Evolutionary conservation across 1,284 basidiomycete species (phyloP), one percentile per base, ranked within the genome.

Genomic region (Cutaneotrichosporon cutaneum): DNA sequence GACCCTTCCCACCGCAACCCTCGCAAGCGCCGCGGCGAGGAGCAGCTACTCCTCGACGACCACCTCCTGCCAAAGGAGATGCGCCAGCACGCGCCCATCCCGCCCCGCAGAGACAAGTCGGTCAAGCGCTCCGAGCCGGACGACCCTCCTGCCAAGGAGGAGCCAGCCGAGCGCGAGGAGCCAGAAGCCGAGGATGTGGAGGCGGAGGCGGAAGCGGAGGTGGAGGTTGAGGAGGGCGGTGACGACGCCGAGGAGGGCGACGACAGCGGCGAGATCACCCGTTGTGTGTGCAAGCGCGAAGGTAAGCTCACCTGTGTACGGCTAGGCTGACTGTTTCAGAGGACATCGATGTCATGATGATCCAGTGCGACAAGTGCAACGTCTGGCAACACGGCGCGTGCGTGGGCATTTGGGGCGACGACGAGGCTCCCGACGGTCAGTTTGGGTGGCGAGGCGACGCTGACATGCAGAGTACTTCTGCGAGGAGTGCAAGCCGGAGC

Each of bases 381-480:
- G 92, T 92, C 65, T 99, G 95, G 95, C 95, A 99, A 80, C 95
- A 99, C 78, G 94, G 94, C 21, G 85, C 89, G 33, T 99, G 95
- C 81, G 94, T 99, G 87, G 95, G 95, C 54, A 92, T 92, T 77
- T 86, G 88, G 75, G 87, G 86, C 47, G 90, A 94, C 76, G 89
- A 90, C 64, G 88, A 88, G 71, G 85, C 90, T 33, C 88, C 88
- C 60, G 85, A 90, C 70, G 87, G 87, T 74, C 84, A 87, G 80
- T 91, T 13, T 4, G 24, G 8, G 4, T 24, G 2, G 22, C 27
- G 22, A n/a, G 51, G 32, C 24, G 22, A 21, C 16, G 51, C 63
- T 65, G 60, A 65, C 60, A 18, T 6, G 21, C 61, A 81, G 80
- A 81, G 63, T 85, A 99, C 81, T 95, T 89, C 72, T 99, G 96